Percentiles rank a stretch among this genome's conserved stretches.
Conservation (phyloP, 1,284 basidiomycete species). For the Coniophora puteana region DNA sequence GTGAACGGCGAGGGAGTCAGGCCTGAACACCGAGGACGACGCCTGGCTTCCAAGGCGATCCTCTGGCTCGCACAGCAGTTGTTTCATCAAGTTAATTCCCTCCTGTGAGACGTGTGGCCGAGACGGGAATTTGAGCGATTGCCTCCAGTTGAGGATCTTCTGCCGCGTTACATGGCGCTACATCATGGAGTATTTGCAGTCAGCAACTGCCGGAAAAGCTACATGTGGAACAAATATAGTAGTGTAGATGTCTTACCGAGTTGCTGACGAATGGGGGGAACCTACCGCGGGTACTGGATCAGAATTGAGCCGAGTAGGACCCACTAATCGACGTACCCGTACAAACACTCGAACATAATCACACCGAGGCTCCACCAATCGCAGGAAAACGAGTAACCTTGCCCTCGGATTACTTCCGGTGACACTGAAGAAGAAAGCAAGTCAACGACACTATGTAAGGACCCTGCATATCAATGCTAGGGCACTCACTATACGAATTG, state of each 20-base stretch:
- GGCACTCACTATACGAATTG: constrained; percentile 82
- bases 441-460: constrained; percentile 14
- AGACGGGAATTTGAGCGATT: constrained; percentile 83
- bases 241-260: constrained; percentile 67
- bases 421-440: constrained; percentile 60
- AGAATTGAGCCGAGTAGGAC: constrained; percentile 15
- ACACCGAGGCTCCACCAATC: constrained; percentile 99
- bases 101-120: constrained; percentile 82
- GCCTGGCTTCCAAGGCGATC: constrained; percentile 84
- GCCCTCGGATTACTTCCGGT: constrained; percentile 90
- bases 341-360: constrained; percentile 89
- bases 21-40: constrained; percentile 63
- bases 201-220: constrained; percentile 2
- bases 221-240: constrained; percentile 14
- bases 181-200: constrained; percentile 8
- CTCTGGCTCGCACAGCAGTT: constrained; percentile 90
- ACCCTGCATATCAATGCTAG: constrained; percentile 16
- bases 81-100: constrained; percentile 83
- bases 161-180: constrained; percentile 87
- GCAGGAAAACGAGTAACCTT: constrained; percentile 91
- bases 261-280: constrained; percentile 93
- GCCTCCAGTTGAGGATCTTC: constrained; percentile 92
- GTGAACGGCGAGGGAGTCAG: constrained; percentile 73
- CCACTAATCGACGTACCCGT: constrained; percentile 55
- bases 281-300: constrained; percentile 35